Conservation (phyloP, 2,329 filamentous ascomycete species). For the Pyrenochaeta sp. region DNA sequence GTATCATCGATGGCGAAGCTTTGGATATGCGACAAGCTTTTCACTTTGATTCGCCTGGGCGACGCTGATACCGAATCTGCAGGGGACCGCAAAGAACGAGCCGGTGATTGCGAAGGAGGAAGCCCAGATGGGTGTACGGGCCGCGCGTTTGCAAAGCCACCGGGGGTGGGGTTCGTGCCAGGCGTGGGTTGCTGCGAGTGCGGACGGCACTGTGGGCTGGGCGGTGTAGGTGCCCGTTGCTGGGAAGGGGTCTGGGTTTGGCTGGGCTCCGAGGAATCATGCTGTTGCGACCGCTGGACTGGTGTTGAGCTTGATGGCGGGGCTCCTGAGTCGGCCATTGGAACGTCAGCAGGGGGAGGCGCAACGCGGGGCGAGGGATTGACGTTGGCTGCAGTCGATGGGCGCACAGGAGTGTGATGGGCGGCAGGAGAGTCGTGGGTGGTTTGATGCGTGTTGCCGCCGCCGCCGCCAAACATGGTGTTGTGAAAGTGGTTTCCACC, state of each 20-base stretch:
- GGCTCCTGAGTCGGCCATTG: slow-evolving; percentile 51
- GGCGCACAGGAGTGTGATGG: slow-evolving; percentile 45
- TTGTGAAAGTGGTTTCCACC: slow-evolving; percentile 77
- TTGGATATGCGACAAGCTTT: slow-evolving; percentile 90
- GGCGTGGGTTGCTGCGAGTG: slow-evolving; percentile 46
- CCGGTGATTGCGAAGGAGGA: slow-evolving; percentile 24
- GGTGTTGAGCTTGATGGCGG: slow-evolving; percentile 42
- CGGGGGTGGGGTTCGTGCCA: slow-evolving; percentile 21
- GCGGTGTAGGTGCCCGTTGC: slow-evolving; percentile 33
- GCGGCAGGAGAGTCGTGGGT: slow-evolving; percentile 47
- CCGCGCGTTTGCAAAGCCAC: slow-evolving; percentile 26
- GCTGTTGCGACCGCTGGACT: slow-evolving; percentile 36
- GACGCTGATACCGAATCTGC: slow-evolving; percentile 50
- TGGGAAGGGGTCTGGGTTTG: slow-evolving; percentile 23
- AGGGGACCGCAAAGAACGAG: slow-evolving; percentile 37
- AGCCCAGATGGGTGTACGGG: slow-evolving; percentile 36
- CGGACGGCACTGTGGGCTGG: slow-evolving; percentile 46
- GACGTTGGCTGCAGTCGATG: slow-evolving; percentile 38
- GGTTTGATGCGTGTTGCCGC: slow-evolving; percentile 54
- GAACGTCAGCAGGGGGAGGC: slow-evolving; percentile 41
- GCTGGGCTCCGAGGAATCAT: slow-evolving; percentile 25
- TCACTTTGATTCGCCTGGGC: slow-evolving; percentile 76
- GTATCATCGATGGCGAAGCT: slow-evolving; percentile 82
- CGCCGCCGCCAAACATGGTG: slow-evolving; percentile 69
- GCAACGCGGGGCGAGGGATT: slow-evolving; percentile 36